These are phyloP conservation scores for Astrephomene gubernaculifera DNA, from an alignment of 139 green algal species.

Conservation along the genomic window DNA sequence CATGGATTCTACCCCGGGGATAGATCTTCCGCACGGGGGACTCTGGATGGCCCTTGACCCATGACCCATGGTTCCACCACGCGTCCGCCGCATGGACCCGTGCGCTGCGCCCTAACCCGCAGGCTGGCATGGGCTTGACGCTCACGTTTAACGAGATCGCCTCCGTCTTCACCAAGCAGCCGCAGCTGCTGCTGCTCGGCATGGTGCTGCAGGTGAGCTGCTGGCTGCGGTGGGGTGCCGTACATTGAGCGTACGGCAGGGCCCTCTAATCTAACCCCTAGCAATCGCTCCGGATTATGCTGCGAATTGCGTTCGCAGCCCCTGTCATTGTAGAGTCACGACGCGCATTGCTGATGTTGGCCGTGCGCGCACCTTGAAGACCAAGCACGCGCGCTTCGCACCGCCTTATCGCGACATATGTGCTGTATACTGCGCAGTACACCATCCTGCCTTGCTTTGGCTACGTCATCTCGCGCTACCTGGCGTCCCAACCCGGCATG, in stretches of 20 bases:
- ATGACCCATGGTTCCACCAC: not conserved
- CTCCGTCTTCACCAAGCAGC: constrained; percentile 66
- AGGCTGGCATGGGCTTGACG: constrained; percentile 61
- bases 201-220: constrained; percentile 58
- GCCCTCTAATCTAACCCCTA: no score
- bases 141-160: constrained; percentile 72
- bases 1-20: no score
- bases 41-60: no score
- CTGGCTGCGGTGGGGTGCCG: not conserved
- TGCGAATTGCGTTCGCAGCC: no score
- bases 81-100: not conserved
- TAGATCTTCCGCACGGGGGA: no score
- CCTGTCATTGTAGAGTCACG: no score
- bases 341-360: no score
- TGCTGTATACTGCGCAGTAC: constrained; percentile 51
- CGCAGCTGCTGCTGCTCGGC: constrained; percentile 67
- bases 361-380: no score
- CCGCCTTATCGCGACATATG: no score
- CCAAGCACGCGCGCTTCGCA: no score
- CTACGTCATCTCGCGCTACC: constrained; percentile 66
- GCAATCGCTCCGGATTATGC: no score
- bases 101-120: not conserved
- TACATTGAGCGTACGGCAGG: no score
- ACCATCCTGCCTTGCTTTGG: constrained; percentile 68
- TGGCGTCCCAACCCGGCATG: constrained; percentile 48